Evolutionary conservation across 495 filamentous ascomycete genomes (phyloP).

Genomic region (Hyaloscypha bicolor): DNA sequence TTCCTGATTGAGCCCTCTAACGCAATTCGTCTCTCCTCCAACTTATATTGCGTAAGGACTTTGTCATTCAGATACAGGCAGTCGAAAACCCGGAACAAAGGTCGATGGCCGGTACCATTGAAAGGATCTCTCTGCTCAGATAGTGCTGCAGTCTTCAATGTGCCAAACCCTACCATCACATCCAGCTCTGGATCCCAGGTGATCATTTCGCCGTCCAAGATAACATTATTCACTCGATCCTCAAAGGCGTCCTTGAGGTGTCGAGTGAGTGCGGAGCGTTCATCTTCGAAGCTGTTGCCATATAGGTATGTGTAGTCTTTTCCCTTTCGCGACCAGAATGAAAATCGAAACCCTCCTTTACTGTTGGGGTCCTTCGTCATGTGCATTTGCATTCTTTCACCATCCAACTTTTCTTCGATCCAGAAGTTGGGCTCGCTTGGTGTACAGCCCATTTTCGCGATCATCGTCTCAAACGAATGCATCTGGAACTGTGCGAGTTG

Average conservation of each 20-base stretch:
- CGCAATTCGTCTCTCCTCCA: conserved; percentile 79
- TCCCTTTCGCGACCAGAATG: conserved; percentile 93
- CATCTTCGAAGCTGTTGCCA: conserved; percentile 74
- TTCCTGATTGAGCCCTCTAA: conserved; percentile 66
- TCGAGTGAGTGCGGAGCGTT: conserved; percentile 76
- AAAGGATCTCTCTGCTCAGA: conserved; percentile 79
- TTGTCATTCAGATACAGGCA: conserved; percentile 85
- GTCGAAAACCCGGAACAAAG: conserved; percentile 84
- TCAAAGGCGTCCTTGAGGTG: conserved; percentile 80
- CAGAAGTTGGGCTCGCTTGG: conserved; percentile 79
- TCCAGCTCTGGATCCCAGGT: conserved; percentile 94
- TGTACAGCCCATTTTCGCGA: conserved; percentile 67
- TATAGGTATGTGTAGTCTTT: conserved; percentile 98
- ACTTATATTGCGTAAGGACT: conserved; percentile 76
- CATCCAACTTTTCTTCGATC: conserved; percentile 98
- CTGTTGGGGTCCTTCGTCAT: conserved; percentile 72
- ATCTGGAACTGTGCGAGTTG: conserved; percentile 96
- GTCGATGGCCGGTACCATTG: conserved; percentile 67
- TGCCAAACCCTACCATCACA: conserved; percentile 86
- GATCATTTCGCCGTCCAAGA: conserved; percentile 97
- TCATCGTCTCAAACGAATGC: conserved; percentile 77
- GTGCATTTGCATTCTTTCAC: conserved; percentile 96
- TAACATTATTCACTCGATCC: conserved; percentile 75
- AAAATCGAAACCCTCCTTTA: conserved; percentile 73
- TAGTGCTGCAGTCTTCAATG: conserved; percentile 88